Percentiles rank a stretch among this genome's conserved stretches.
These are phyloP conservation scores for Nemania sp. DNA, from an alignment of 2,329 filamentous ascomycete species.

Conservation along the genomic window DNA sequence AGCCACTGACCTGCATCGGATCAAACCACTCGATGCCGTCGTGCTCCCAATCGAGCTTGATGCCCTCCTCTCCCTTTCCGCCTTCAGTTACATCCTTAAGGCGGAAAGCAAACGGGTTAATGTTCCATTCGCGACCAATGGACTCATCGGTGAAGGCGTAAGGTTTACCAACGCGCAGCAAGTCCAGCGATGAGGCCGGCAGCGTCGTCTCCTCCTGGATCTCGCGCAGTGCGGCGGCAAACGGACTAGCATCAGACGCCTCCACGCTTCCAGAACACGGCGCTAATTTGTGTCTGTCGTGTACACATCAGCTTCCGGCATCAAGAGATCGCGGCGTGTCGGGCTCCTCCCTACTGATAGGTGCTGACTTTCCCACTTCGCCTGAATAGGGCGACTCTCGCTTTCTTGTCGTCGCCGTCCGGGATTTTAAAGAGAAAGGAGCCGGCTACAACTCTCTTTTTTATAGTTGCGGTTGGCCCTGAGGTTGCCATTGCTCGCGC, in stretches of 20 bases:
- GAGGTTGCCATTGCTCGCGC: conserved; percentile 32
- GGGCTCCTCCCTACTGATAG: conserved; percentile 63
- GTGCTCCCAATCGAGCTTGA: conserved; percentile 73
- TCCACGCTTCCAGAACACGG: conserved; percentile 74
- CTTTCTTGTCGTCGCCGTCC: conserved; percentile 50
- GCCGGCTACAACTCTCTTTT: conserved; percentile 59
- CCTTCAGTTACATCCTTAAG: conserved; percentile 57
- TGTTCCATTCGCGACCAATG: conserved; percentile 69
- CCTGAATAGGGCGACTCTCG: conserved; percentile 70
- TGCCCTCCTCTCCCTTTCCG: conserved; percentile 57
- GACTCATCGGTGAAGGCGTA: conserved; percentile 67
- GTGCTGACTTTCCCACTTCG: conserved; percentile 70
- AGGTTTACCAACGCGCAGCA: conserved; percentile 68
- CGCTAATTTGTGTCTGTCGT: conserved; percentile 65
- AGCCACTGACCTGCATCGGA: conserved; percentile 61
- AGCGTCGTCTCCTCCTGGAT: conserved; percentile 72
- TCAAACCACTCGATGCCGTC: conserved; percentile 68
- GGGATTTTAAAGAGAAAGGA: conserved; percentile 64
- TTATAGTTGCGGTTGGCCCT: conserved; percentile 31
- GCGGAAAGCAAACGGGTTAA: conserved; percentile 72
- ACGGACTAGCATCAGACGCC: conserved; percentile 61
- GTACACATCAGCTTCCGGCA: conserved; percentile 7
- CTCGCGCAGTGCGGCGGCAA: conserved; percentile 71
- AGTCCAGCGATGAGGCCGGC: conserved; percentile 57
- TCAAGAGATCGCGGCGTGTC: neutral